Conservation (phyloP, 202 grass and related monocot species). For the Dendrocalamus latiflorus region DNA sequence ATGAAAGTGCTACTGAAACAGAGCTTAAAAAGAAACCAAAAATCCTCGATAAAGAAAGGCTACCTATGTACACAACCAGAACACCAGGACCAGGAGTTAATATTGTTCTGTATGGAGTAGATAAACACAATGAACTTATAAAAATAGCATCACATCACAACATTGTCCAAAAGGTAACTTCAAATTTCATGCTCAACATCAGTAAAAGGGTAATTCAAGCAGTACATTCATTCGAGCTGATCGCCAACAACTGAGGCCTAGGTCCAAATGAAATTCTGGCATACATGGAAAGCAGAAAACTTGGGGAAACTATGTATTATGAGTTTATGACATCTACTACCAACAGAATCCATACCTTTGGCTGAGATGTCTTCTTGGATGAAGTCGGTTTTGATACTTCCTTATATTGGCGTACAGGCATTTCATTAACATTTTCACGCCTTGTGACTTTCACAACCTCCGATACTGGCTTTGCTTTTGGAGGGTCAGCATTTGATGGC, state of each 20-base stretch:
- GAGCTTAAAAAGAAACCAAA: neutral
- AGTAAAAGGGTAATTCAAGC: neutral
- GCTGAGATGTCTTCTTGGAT: slow-evolving; percentile 66
- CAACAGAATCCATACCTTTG: slow-evolving; percentile 45
- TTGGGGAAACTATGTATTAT: neutral
- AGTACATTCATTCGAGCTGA: neutral
- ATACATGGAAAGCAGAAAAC: neutral
- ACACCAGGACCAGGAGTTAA: neutral
- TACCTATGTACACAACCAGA: neutral
- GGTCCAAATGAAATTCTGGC: neutral
- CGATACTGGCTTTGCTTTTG: slow-evolving; percentile 46
- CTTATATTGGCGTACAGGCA: slow-evolving; percentile 46
- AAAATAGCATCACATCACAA: neutral
- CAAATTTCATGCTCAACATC: neutral
- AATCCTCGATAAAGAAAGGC: neutral
- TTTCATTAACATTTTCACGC: slow-evolving; percentile 44
- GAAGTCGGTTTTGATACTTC: slow-evolving; percentile 45
- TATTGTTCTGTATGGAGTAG: neutral
- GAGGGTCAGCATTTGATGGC: slow-evolving; percentile 43
- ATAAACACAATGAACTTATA: neutral
- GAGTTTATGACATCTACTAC: neutral
- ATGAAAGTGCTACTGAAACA: neutral
- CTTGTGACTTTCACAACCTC: slow-evolving; percentile 55
- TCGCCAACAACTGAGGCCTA: neutral
- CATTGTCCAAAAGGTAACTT: neutral